Percentiles rank a stretch among this genome's conserved stretches.
Conservation (phyloP, 2,329 filamentous ascomycete genomes). For the Nannizzia gypsea region DNA sequence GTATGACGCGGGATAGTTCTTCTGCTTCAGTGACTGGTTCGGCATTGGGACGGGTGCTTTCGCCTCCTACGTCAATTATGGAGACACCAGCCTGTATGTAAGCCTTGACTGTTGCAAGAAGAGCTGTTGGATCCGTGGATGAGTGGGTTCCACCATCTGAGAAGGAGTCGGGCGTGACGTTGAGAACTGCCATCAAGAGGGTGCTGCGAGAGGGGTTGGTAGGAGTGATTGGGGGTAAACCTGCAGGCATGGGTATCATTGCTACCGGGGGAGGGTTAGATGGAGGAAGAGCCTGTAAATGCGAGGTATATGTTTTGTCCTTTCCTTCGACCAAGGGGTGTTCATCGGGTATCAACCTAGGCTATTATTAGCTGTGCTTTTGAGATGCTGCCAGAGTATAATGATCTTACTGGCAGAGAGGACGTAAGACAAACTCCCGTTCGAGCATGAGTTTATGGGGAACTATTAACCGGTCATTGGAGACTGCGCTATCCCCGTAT, state of each 20-base stretch:
- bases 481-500: slow-evolving; percentile 56
- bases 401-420: slow-evolving; percentile 49
- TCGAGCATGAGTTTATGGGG: slow-evolving; percentile 80
- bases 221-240: slow-evolving; percentile 46
- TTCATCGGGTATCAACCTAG: slow-evolving; percentile 9
- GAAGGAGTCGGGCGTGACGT: slow-evolving; percentile 92
- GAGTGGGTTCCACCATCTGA: slow-evolving; percentile 69
- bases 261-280: slow-evolving; percentile 27
- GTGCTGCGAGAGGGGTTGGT: slow-evolving; percentile 49
- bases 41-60: slow-evolving; percentile 75
- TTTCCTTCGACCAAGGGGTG: slow-evolving; percentile 23
- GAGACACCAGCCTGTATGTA: slow-evolving; percentile 61
- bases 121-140: slow-evolving; percentile 34
- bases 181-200: slow-evolving; percentile 84
- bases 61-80: slow-evolving; percentile 85
- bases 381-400: not conserved
- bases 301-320: slow-evolving; percentile 23
- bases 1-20: slow-evolving; percentile 66
- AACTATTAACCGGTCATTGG: slow-evolving; percentile 63
- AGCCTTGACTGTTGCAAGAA: slow-evolving; percentile 47
- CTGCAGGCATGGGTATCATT: slow-evolving; percentile 28
- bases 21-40: slow-evolving; percentile 57
- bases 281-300: slow-evolving; percentile 26
- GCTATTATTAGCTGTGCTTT: not conserved
- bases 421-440: slow-evolving; percentile 84